Base-by-base conservation (phyloP, 495 filamentous ascomycete species). In the Hypoxylon fuscum region DNA sequence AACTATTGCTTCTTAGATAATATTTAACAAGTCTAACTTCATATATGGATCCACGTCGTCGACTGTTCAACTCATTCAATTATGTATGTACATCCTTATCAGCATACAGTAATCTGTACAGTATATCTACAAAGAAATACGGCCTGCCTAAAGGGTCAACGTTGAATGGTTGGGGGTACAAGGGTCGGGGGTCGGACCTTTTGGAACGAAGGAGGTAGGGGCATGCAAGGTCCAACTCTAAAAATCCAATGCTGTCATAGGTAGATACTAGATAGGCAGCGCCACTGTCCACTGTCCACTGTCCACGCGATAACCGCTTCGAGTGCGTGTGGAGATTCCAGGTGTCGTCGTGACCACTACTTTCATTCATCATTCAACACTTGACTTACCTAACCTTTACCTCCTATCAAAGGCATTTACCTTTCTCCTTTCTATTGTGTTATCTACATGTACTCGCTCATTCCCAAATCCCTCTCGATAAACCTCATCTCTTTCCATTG, bases 281-380 rank as follows among this genome's bases (percentile, higher is more conserved):
- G 35, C 52, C 45, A 57, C 47, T 44, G 60, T 57, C 60, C 60
- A 63, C 60, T n/a, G n/a, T n/a, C 52, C 45, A 57, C 47, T 44
- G 60, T 57, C 60, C 60, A 63, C 60, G 60, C 60, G 60, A 63
- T 64, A 49, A 54, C 38, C 1, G 23, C 44, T 29, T 7, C 31
- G 54, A 23, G 44, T 55, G 38, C 34, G 22, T 55, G 55, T 59
- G 62, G 62, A 35, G 56, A 53, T 61, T 51, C 17, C 22, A 57
- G 23, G 63, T 38, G 46, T 43, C 63, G 57, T 27, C n/a, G n/a
- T 66, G 62, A 68, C 48, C 60, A 64, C 51, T 43, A 44, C 42
- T 32, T 35, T 65, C 34, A 62, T 66, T 41, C 35, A 44, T 51
- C 38, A 22, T 41, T 68, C 50, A 51, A 52, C 57, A 50, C 11